Evolutionary conservation across 2,329 filamentous ascomycete genomes (phyloP).

Genomic region (Didymella lethalis): DNA sequence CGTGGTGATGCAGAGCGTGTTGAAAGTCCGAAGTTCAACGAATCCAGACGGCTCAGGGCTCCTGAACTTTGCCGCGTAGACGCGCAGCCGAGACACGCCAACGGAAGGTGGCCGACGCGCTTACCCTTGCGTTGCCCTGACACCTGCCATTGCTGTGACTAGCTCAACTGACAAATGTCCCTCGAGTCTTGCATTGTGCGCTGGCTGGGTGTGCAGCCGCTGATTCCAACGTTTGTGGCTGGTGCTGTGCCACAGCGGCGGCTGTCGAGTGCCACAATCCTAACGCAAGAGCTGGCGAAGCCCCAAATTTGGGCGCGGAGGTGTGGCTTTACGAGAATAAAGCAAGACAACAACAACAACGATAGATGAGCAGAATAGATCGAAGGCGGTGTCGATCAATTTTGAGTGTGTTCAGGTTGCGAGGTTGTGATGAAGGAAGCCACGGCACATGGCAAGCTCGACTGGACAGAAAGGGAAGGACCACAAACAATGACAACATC

Average conservation of each 20-base stretch:
- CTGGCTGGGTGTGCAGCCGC: background rate
- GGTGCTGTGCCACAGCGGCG: background rate
- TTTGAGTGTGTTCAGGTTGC: background rate
- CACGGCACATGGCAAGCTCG: conserved; percentile 4
- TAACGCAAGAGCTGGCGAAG: background rate
- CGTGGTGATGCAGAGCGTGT: conserved; percentile 12
- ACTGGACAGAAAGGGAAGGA: background rate
- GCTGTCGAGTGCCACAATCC: background rate
- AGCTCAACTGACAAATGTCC: background rate
- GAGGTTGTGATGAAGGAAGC: background rate
- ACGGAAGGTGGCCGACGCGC: conserved; percentile 5
- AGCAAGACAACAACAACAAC: no score
- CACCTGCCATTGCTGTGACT: conserved; percentile 1
- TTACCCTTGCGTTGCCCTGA: conserved; percentile 9
- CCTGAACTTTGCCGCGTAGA: conserved; percentile 12
- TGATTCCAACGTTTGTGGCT: background rate
- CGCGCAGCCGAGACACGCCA: conserved; percentile 15
- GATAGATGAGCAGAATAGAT: no score
- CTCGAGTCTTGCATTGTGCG: background rate
- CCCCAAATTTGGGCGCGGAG: background rate
- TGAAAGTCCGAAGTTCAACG: conserved; percentile 10
- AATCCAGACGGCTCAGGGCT: conserved; percentile 6
- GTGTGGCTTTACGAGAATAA: no score
- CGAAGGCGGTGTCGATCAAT: no score
- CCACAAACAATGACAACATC: background rate